Conservation (phyloP, 305 asterid species). For the Nicotiana rustica region DNA sequence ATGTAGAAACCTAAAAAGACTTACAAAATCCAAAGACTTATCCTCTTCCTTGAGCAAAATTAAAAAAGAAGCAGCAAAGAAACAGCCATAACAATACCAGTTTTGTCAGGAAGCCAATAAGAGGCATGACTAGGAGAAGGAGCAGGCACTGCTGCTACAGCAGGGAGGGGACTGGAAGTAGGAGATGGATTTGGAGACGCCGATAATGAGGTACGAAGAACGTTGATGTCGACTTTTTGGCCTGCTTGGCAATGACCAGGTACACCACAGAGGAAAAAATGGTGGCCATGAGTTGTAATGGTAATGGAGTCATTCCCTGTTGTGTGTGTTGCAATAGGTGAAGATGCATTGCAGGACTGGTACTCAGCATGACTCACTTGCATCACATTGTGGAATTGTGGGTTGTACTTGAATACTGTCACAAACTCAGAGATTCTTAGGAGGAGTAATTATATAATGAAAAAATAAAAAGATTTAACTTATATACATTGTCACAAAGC, state of each 20-base stretch:
- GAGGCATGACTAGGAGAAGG: constrained; percentile 62
- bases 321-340: constrained; percentile 78
- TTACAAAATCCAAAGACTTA: neutral
- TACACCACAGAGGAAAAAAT: constrained; percentile 77
- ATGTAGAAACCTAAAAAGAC: neutral
- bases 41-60: constrained; percentile 33
- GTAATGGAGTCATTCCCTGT: constrained; percentile 85
- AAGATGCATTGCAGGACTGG: constrained; percentile 70
- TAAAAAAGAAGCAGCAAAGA: constrained; percentile 41
- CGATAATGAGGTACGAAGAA: constrained; percentile 43
- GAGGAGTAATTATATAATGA: neutral
- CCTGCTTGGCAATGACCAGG: constrained; percentile 94
- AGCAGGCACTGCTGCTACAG: constrained; percentile 48
- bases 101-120: constrained; percentile 34
- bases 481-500: no score
- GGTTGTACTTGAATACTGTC: constrained; percentile 73
- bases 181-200: constrained; percentile 49
- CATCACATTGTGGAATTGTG: constrained; percentile 91
- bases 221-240: constrained; percentile 84
- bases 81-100: constrained; percentile 40
- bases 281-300: constrained; percentile 69
- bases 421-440: neutral
- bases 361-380: constrained; percentile 72
- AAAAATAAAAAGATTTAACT: neutral
- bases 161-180: constrained; percentile 43